Conservation (phyloP, 2,329 filamentous ascomycete genomes). For the Elsinoe arachidis region DNA sequence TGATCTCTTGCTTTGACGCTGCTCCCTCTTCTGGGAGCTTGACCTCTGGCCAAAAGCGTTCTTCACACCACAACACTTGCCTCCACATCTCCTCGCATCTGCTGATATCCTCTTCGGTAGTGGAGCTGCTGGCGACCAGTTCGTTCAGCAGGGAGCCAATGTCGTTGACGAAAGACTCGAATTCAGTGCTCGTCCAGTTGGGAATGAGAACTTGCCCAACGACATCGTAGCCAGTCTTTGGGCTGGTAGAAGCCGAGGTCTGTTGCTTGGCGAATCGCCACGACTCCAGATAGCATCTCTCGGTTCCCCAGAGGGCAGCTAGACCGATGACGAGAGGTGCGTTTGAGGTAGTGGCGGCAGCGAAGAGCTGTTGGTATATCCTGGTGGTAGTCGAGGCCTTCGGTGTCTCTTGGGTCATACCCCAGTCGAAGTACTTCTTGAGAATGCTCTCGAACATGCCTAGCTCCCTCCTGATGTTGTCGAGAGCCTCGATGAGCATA, state of each 20-base stretch:
- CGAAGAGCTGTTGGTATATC: conserved; percentile 50
- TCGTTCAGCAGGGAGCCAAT: conserved; percentile 39
- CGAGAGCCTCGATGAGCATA: conserved; percentile 54
- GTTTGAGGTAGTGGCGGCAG: conserved; percentile 44
- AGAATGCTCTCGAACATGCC: conserved; percentile 53
- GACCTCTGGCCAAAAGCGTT: conserved; percentile 42
- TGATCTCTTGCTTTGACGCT: not conserved
- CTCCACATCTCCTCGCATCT: conserved; percentile 41
- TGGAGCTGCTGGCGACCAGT: conserved; percentile 33
- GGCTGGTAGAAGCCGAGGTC: conserved; percentile 15
- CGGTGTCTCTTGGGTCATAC: conserved; percentile 12
- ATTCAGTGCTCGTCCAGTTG: conserved; percentile 42
- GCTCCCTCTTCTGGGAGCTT: not conserved
- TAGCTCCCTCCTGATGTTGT: conserved; percentile 58
- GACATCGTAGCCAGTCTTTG: conserved; percentile 32
- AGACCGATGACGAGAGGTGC: conserved; percentile 55
- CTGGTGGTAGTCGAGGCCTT: conserved; percentile 18
- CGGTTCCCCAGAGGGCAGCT: conserved; percentile 65
- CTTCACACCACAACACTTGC: conserved; percentile 40
- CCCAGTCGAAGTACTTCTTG: conserved; percentile 15
- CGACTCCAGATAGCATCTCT: conserved; percentile 46
- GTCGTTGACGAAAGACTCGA: conserved; percentile 40
- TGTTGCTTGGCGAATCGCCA: conserved; percentile 39
- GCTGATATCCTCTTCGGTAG: conserved; percentile 37
- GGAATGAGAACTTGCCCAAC: conserved; percentile 41